These are phyloP conservation scores for Thermothielavioides terrestris DNA, from an alignment of 495 filamentous ascomycete genomes.

Conservation along the genomic window DNA sequence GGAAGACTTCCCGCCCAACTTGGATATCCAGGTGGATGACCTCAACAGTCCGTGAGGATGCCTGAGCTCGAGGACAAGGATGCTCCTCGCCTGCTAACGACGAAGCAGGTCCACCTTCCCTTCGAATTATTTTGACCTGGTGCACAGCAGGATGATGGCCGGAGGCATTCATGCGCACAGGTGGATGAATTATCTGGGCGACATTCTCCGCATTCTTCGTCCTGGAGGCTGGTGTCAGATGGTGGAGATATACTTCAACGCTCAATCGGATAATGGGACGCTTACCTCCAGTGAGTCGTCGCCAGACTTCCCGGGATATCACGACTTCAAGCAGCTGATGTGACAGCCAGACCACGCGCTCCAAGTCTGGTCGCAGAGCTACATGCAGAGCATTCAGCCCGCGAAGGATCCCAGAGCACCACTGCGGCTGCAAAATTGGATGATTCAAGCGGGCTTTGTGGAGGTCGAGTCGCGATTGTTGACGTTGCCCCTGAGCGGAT, in stretches of 20 bases:
- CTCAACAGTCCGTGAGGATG: constrained; percentile 55
- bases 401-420: constrained; percentile 65
- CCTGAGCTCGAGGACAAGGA: background rate
- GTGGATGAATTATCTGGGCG: constrained; percentile 73
- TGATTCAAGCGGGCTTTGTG: constrained; percentile 61
- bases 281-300: constrained; percentile 49
- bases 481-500: constrained; percentile 62
- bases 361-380: constrained; percentile 62
- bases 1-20: constrained; percentile 57
- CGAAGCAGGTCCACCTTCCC: constrained; percentile 57
- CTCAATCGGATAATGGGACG: constrained; percentile 84
- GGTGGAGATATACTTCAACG: constrained; percentile 78
- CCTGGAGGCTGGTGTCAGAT: constrained; percentile 82
- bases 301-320: too few relatives aligned
- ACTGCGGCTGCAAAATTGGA: constrained; percentile 51
- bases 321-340: constrained; percentile 5
- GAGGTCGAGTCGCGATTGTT: constrained; percentile 64
- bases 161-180: constrained; percentile 65
- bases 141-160: constrained; percentile 76
- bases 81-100: constrained; percentile 4
- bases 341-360: constrained; percentile 51
- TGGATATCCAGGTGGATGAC: constrained; percentile 72
- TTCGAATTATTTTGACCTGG: constrained; percentile 74
- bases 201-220: constrained; percentile 53
- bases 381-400: constrained; percentile 56